Evolutionary conservation across 2,329 filamentous ascomycete genomes (phyloP).

Genomic region (Curvularia hawaiiensis): DNA sequence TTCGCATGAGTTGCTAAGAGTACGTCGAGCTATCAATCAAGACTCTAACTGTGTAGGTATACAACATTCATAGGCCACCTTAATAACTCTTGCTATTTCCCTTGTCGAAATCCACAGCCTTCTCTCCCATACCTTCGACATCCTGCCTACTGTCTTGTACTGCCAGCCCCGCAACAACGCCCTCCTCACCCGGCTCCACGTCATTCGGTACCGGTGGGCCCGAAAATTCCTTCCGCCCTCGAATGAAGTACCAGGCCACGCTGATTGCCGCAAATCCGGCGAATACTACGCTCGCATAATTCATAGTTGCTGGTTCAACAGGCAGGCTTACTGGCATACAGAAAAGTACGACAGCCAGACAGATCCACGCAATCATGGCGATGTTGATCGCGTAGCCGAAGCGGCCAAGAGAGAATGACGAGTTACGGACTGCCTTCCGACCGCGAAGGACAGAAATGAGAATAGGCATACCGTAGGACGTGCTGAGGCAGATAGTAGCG

Average conservation of each 20-base stretch:
- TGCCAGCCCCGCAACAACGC: conserved; percentile 39
- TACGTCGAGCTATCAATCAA: neutral
- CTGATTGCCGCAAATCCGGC: conserved; percentile 47
- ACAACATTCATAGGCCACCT: neutral
- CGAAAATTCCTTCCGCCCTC: conserved; percentile 46
- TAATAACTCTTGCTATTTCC: neutral
- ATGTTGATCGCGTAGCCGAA: conserved; percentile 73
- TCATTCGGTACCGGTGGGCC: conserved; percentile 47
- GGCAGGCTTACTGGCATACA: conserved; percentile 67
- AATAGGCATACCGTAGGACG: conserved; percentile 77
- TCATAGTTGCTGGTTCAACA: conserved; percentile 49
- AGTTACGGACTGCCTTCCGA: conserved; percentile 68
- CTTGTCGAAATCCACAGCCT: conserved; percentile 14
- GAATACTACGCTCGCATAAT: conserved; percentile 51
- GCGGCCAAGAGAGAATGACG: conserved; percentile 69
- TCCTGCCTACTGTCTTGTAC: conserved; percentile 38
- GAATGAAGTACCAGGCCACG: conserved; percentile 45
- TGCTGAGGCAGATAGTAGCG: conserved; percentile 77
- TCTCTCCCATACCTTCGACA: conserved; percentile 29
- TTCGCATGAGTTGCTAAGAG: neutral
- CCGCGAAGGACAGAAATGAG: conserved; percentile 71
- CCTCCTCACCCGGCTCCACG: conserved; percentile 42
- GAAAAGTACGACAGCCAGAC: conserved; percentile 72
- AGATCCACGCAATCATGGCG: conserved; percentile 72
- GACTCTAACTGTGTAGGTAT: neutral